Evolutionary conservation across 2,329 filamentous ascomycete genomes (phyloP), one percentile per base, ranked within the genome.

Genomic region (Metarhizium guizhouense): DNA sequence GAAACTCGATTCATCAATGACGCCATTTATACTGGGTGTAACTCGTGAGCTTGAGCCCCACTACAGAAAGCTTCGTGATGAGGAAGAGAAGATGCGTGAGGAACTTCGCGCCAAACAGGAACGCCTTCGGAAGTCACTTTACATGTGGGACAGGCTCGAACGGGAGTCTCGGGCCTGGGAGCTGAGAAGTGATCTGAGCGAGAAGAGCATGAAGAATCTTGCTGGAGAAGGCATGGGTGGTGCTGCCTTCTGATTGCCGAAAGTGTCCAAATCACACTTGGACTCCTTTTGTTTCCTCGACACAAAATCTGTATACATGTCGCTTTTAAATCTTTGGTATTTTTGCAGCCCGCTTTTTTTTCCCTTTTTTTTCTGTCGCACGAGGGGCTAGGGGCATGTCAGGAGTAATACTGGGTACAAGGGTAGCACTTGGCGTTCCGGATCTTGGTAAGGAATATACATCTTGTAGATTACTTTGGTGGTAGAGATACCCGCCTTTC

Each of bases 71-170:
- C 71, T 83, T 11, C 74, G 73, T 56, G 80, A 83, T 43, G 81
- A 84, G 49, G 81, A 83, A 62, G 81, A 83, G 64, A 77, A 76
- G 58, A 62, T 82, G 40, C 74, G 81, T 2, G 74, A 78, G 47
- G 81, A 84, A 54, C 67, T 81, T 34, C 72, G 76, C 20, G 62
- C 61, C 29, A 81, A 80, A 63, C 76, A 83, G 62, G 81, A 83
- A 47, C 76, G 76, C 58, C 67, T 83, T 43, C 72, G 80, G 34
- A 77, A 76, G 67, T 79, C 73, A 55, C 68, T 84, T 42, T 73
- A 76, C 48, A 62, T 72, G 32, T 84, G 80, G 78, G 76, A 83
- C 54, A 74, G 73, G 62, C 70, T 80, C 48, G 77, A 81, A 63
- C 72, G 80, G 30, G 81, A 84, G 62, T 73, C 74, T 4, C 74